Evolutionary conservation across 306 rosid genomes (phyloP), one percentile per base, ranked within the genome.

Genomic region (Hippophae rhamnoides): DNA sequence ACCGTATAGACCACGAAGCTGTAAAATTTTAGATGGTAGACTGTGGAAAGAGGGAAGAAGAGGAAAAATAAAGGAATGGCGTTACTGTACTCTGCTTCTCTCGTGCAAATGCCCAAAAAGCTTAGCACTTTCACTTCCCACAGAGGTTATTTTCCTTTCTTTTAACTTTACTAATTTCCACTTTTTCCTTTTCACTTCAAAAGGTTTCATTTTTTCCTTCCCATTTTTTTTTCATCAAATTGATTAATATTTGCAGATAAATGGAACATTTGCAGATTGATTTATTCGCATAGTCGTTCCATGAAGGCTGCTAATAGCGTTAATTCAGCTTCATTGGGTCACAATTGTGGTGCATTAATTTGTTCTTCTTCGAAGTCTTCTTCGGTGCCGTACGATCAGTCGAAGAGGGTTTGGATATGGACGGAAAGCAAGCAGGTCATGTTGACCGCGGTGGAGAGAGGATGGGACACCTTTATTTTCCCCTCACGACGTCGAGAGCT

Each of bases 401-500:
- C 84, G 47, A 90, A 92, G 81, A 75, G 61, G 23, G 96, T 92
- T 27, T 87, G 98, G 98, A 74, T 92, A 62, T 92, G 98, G 98
- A 87, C 90, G 9, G 52, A 65, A 62, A 76, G 47, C 80, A 82
- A 73, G 72, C 66, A 74, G 54, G 98, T 87, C 46, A 81, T 90
- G 86, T 85, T 87, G 44, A 76, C 98, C 18, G 84, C 98, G n/a
- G 83, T 87, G 5, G 96, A 90, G 76, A 78, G 96, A 72, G 96
- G 95, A 65, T 85, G 98, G 96, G 72, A 70, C 54, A 85, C 96
- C 43, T 83, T 92, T 73, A 3, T 87, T 65, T 92, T 87, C 69
- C 41, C 86, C 12, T 62, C 86, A 10, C 70, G 64, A 0, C 51
- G 72, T 73, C 72, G 53, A 42, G 74, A 85, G 40, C 92, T 90